A percentile compares a stretch with the other conserved stretches of the same genome.
phyloP scores from a whole-genome alignment of 768 basidiomycete species.

The Suillus ampliporus region DNA sequence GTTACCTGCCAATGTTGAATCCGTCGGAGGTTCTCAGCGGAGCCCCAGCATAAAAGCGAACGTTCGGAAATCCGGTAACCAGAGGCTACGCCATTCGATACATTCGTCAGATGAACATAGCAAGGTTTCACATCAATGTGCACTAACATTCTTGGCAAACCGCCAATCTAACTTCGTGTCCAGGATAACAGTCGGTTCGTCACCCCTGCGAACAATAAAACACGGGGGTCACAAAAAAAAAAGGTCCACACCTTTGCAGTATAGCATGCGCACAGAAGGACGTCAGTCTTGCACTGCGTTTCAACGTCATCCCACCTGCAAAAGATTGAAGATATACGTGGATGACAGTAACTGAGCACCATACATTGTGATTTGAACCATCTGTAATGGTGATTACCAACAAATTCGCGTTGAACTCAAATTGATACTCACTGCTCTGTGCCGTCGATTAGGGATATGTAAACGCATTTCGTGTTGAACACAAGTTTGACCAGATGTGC shows the following conservation, averaged over 20 bases:
- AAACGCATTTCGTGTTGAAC: constrained; percentile 86
- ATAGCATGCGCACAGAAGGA: constrained; percentile 89
- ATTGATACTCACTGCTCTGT: constrained; percentile 73
- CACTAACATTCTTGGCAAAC: constrained; percentile 82
- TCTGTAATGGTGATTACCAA: constrained; percentile 41
- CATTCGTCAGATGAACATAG: constrained; percentile 5
- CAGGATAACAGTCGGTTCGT: constrained; percentile 86
- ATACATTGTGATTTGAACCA: constrained; percentile 92
- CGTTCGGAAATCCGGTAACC: constrained; percentile 65
- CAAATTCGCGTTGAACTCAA: constrained; percentile 9
- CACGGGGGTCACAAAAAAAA: neutral
- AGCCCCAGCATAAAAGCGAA: constrained; percentile 92
- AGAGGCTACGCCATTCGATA: constrained; percentile 56
- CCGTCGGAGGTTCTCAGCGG: constrained; percentile 90
- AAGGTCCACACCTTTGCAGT: constrained; percentile 64
- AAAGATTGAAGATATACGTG: constrained; percentile 8
- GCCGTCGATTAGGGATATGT: constrained; percentile 83
- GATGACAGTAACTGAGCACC: constrained; percentile 24
- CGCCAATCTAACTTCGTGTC: constrained; percentile 87
- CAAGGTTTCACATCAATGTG: constrained; percentile 5
- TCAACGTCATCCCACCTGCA: constrained; percentile 51
- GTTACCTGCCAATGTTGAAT: constrained; percentile 84
- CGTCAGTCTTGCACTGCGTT: constrained; percentile 55
- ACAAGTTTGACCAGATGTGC: constrained; percentile 92
- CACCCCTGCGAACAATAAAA: constrained; percentile 53